Percentiles rank a stretch among this genome's conserved stretches.
These are phyloP conservation scores for Aspergillus heteromorphus DNA, from an alignment of 495 filamentous ascomycete species.

Conservation along the genomic window DNA sequence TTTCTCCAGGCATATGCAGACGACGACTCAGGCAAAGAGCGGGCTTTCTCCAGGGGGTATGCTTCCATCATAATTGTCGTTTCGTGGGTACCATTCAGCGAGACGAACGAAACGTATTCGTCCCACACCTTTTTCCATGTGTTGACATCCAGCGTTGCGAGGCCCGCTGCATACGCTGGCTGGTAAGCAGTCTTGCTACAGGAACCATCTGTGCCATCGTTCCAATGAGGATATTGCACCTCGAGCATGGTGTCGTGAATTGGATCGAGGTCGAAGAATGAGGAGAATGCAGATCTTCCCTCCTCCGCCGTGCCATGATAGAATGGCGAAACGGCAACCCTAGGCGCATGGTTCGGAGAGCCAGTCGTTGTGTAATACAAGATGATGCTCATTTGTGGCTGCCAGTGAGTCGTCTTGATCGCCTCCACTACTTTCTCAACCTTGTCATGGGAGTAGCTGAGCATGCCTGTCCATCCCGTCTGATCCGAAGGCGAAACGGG, in stretches of 20 bases:
- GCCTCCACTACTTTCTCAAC: background rate
- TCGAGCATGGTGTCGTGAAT: background rate
- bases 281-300: background rate
- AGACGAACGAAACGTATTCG: background rate
- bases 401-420: background rate
- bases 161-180: background rate
- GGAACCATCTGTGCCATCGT: background rate
- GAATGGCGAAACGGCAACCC: background rate
- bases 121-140: background rate
- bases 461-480: background rate
- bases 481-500: background rate
- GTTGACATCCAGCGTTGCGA: background rate
- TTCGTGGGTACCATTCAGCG: background rate
- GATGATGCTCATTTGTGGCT: background rate
- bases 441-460: background rate
- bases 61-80: background rate
- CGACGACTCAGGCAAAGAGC: background rate
- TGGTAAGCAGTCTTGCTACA: background rate
- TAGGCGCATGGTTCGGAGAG: background rate
- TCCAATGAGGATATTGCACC: background rate
- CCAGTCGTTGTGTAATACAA: background rate
- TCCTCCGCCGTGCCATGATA: background rate
- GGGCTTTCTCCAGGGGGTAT: background rate
- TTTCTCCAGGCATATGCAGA: conserved; percentile 1
- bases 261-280: background rate